Conservation (phyloP, 2,329 filamentous ascomycete species). For the Fusarium devonianum region DNA sequence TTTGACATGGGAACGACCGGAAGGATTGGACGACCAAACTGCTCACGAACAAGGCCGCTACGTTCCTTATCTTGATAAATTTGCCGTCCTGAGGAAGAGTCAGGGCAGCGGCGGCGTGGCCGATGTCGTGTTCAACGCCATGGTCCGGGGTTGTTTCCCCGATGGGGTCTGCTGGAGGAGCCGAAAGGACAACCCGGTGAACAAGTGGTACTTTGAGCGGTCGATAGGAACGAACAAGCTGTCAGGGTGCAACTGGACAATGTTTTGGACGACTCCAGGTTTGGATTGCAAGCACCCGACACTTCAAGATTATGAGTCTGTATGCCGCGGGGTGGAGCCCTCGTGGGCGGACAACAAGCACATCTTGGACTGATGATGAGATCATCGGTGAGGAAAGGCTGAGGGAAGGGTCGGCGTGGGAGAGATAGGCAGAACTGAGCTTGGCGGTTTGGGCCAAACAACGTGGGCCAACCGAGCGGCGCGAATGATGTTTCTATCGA, state of each 20-base stretch:
- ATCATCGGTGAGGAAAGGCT: background rate
- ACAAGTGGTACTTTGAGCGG: slow-evolving; percentile 99
- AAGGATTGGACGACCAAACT: slow-evolving; percentile 62
- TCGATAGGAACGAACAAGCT: slow-evolving; percentile 85
- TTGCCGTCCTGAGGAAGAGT: slow-evolving; percentile 86
- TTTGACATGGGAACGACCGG: slow-evolving; percentile 89
- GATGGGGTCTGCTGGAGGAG: slow-evolving; percentile 92
- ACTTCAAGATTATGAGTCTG: slow-evolving; percentile 74
- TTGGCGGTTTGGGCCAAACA: no score
- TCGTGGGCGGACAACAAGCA: slow-evolving; percentile 68
- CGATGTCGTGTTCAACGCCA: slow-evolving; percentile 94
- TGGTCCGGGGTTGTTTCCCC: slow-evolving; percentile 90
- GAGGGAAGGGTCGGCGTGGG: background rate
- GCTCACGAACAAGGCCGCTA: slow-evolving; percentile 65
- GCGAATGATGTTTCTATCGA: no score
- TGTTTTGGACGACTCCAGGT: slow-evolving; percentile 93
- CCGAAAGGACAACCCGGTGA: slow-evolving; percentile 89
- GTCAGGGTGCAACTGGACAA: slow-evolving; percentile 85
- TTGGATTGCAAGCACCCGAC: slow-evolving; percentile 62
- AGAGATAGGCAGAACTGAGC: background rate
- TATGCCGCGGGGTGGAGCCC: slow-evolving; percentile 71
- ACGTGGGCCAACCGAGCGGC: no score
- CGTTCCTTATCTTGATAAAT: slow-evolving; percentile 96
- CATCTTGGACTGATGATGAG: slow-evolving; percentile 59
- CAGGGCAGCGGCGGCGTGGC: slow-evolving; percentile 93